A percentile compares a stretch with the other conserved stretches of the same genome.
Conservation (phyloP, 495 filamentous ascomycete genomes). For the Venustampulla echinocandica region DNA sequence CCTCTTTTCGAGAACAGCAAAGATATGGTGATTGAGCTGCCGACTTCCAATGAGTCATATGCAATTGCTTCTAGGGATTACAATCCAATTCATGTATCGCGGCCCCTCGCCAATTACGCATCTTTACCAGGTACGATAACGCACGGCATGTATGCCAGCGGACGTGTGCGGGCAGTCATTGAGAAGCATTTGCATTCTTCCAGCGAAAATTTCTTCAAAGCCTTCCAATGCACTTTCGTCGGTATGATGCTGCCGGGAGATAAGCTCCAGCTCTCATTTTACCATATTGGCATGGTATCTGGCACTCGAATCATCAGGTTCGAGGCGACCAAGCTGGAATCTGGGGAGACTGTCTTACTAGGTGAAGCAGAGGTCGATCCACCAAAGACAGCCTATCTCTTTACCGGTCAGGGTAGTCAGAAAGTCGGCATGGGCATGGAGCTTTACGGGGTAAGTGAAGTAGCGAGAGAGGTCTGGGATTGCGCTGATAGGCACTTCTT, state of each 20-base stretch:
- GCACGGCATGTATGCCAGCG: constrained; percentile 96
- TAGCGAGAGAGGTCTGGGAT: constrained; percentile 33
- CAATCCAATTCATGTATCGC: constrained; percentile 94
- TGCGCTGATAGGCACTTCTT: constrained; percentile 28
- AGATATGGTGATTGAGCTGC: constrained; percentile 69
- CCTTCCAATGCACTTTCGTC: constrained; percentile 18
- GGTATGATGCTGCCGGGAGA: constrained; percentile 34
- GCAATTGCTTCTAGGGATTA: constrained; percentile 90
- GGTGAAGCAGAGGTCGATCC: constrained; percentile 33
- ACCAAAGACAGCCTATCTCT: constrained; percentile 32
- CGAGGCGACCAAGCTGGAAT: constrained; percentile 20
- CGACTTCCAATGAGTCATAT: constrained; percentile 89
- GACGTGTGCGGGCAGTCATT: constrained; percentile 85
- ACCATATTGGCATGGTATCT: constrained; percentile 30
- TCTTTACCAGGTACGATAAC: constrained; percentile 91
- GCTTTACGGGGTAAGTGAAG: constrained; percentile 27
- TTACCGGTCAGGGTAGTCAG: constrained; percentile 39
- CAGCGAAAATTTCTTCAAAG: neutral
- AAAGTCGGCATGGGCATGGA: constrained; percentile 36
- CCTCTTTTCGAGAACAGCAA: constrained; percentile 88
- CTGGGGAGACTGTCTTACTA: constrained; percentile 25
- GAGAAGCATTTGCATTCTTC: constrained; percentile 80
- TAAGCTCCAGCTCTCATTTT: constrained; percentile 23
- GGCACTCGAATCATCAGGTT: constrained; percentile 29
- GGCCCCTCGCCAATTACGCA: constrained; percentile 86